Conservation (phyloP, 805 yeast species). For the Maudiozyma serrabonitensis region DNA sequence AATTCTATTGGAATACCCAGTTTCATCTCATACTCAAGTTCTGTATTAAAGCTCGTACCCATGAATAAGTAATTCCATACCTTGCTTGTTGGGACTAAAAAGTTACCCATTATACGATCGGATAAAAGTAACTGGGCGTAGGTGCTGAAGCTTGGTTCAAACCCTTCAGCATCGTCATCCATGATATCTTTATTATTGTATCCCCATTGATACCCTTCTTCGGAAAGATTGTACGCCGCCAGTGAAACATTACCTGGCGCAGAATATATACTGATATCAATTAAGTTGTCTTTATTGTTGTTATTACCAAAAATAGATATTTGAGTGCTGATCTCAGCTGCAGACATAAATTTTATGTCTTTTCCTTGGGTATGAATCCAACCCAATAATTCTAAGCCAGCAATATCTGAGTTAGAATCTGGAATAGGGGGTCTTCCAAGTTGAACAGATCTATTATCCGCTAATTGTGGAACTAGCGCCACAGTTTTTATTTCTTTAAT, state of each 20-base stretch:
- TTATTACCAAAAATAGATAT: constrained; percentile 30
- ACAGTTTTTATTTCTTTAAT: constrained; percentile 71
- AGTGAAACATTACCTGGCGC: constrained; percentile 80
- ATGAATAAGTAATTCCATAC: constrained; percentile 89
- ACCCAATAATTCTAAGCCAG: constrained; percentile 72
- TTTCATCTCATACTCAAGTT: constrained; percentile 52
- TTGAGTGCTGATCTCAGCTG: constrained; percentile 62
- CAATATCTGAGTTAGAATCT: constrained; percentile 29
- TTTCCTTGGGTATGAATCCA: constrained; percentile 87
- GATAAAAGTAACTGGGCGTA: constrained; percentile 65
- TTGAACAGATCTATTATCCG: constrained; percentile 55
- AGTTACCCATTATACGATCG: constrained; percentile 68
- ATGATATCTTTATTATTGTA: constrained; percentile 43
- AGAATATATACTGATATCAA: constrained; percentile 58
- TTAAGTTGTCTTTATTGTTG: constrained; percentile 31
- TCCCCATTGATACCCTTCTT: constrained; percentile 78
- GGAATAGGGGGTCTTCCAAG: constrained; percentile 35
- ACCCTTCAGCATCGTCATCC: constrained; percentile 57
- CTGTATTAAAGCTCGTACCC: constrained; percentile 71
- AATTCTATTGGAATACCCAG: constrained; percentile 73
- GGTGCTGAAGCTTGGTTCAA: constrained; percentile 46
- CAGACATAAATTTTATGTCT: constrained; percentile 52
- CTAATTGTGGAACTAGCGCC: constrained; percentile 82
- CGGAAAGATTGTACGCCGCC: constrained; percentile 50
- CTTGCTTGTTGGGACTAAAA: constrained; percentile 73